Base-by-base conservation (phyloP, 75 land plant genomes). In the Isoetes taiwanensis region DNA sequence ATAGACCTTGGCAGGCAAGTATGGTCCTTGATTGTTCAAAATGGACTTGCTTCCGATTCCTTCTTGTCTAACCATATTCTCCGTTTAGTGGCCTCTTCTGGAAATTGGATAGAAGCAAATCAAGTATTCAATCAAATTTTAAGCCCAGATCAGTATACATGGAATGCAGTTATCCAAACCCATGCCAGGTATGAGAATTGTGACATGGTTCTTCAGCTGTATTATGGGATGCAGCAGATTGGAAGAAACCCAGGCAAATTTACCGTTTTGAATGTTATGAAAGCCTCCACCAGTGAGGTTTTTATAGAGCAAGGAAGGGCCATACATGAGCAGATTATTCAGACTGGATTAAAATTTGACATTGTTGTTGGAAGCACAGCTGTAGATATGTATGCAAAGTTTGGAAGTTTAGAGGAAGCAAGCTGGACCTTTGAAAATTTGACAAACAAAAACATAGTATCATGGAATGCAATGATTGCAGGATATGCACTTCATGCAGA, bases 381-480 rank as follows among this genome's bases (percentile, higher is more conserved):
- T 20, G 32, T 78, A 17, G 57, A 66, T 63, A 52, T 71, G 69
- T 78, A 78, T 67, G 72, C 63, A 34, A 78, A 73, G 33, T 73
- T 62, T 48, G 61, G 39, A 21, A 72, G 62, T 41, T 62, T 73
- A 23, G 56, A 63, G 12, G 1, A 50, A 58, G 75, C 75, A 24
- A 55, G 32, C 59, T 19, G 30, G 16, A 54, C 68, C n/a, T 77
- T 77, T 42, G 41, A 64, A 3, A 20, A 30, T 28, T 28, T 56
- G 9, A 46, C 23, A 0, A 1, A 28, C 0, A 64, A 57, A 61
- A 73, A 77, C 69, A 30, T 62, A 30, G 69, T 68, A 0, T 19
- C 66, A 27, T 77, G 80, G 80, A 77, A 72, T 35, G 43, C 80
- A 9, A 19, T 77, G 20, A 34, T 72, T 30, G 64, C 67, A 17